Base-by-base conservation (phyloP, 495 filamentous ascomycete species). In the Hyaloscypha variabilis region DNA sequence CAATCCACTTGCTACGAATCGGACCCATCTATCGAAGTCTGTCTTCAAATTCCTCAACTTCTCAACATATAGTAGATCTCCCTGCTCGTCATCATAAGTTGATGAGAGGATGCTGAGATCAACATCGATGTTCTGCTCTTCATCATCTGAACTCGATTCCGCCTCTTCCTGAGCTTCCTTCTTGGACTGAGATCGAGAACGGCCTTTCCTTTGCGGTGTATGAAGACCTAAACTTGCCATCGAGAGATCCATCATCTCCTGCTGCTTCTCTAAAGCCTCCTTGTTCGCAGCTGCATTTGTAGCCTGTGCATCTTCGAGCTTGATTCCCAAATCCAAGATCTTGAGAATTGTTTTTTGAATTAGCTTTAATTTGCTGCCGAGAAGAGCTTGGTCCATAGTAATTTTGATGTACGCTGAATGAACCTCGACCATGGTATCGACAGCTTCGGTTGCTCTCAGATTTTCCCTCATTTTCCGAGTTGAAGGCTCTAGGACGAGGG, bases 391-490 rank as follows among this genome's bases (percentile, higher is more conserved):
- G 51, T 85, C 83, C 68, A 87, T 77, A 8, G 93, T 72, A 10
- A 81, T 79, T 34, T 78, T 77, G 51, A 91, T 78, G 69, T 89
- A 96, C 1, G 71, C 68, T 10, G 81, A 73, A 72, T 97, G 93
- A 0, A 88, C 84, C 21, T 76, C 73, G 19, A 92, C 84, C 91
- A 97, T 96, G 6, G 83, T 83, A 70, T 97, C 92, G 4, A 97
- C 85, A 69, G 96, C 93, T 30, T 84, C 81, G 0, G 92, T 85
- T 25, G 75, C 77, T 21, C 73, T 71, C 42, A 97, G 78, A 2
- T 79, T 73, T 17, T 70, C 74, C 14, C 76, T 75, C 73, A 97
- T 78, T 17, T 77, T 74, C 23, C 73, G 68, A 0, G 79, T 84
- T 49, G 84, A 79, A 0, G 85, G 85, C 4, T 79, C 82, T 6